Percentiles rank a stretch among this genome's conserved stretches.
Evolutionary conservation across 1,139 yeast species (phyloP).

Genomic region (Blastobotrys illinoisensis): DNA sequence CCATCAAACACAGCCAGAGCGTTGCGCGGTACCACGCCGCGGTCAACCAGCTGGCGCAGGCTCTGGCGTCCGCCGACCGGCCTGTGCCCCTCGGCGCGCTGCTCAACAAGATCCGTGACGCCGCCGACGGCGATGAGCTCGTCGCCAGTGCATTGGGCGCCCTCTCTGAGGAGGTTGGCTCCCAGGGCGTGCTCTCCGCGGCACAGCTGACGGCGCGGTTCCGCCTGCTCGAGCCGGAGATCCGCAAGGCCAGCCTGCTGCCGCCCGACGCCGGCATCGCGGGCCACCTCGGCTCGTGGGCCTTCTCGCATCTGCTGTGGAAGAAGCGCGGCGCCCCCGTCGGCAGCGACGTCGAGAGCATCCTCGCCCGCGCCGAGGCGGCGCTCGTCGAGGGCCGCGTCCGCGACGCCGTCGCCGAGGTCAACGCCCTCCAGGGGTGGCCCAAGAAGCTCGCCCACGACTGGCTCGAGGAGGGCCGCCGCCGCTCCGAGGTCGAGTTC

Average conservation of each 20-base stretch:
- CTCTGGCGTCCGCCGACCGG: conserved; percentile 36
- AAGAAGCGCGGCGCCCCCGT: conserved; percentile 58
- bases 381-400: conserved; percentile 72
- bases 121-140: conserved; percentile 46
- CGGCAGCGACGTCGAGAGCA: conserved; percentile 83
- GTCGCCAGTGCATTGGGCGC: conserved; percentile 40
- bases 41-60: conserved; percentile 47
- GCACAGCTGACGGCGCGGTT: conserved; percentile 62
- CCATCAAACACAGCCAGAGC: conserved; percentile 50
- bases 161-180: conserved; percentile 45
- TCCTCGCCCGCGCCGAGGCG: conserved; percentile 78
- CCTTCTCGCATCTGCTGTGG: conserved; percentile 72
- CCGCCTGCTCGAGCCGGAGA: conserved; percentile 71
- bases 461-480: conserved; percentile 87
- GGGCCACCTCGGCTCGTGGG: conserved; percentile 77
- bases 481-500: conserved; percentile 81
- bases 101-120: conserved; percentile 34
- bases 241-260: conserved; percentile 78
- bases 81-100: conserved; percentile 36
- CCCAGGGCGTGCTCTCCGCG: conserved; percentile 50
- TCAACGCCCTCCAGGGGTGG: conserved; percentile 88
- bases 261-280: conserved; percentile 95
- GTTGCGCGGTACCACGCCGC: conserved; percentile 55
- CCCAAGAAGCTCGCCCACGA: conserved; percentile 83
- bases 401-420: conserved; percentile 89